Evolutionary conservation across 148 eudicot genomes (phyloP).

Genomic region (Tetragonia tetragonoides): DNA sequence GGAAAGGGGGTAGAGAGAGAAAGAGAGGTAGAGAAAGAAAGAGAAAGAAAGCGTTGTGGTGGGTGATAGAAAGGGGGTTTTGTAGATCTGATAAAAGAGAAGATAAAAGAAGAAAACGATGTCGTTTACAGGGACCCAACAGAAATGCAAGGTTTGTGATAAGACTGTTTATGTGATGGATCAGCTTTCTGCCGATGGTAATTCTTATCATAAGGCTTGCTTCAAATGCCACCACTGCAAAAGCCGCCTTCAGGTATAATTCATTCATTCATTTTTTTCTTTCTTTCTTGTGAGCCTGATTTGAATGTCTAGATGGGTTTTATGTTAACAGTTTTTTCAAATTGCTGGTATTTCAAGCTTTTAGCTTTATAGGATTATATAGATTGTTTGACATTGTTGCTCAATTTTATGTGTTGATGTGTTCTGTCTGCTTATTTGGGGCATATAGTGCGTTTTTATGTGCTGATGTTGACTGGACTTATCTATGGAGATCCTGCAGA

Average conservation of each 20-base stretch:
- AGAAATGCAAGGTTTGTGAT: slow-evolving; percentile 88
- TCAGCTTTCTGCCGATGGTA: slow-evolving; percentile 75
- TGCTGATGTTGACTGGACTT: not conserved
- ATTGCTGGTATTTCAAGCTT: not conserved
- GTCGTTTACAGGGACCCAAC: slow-evolving; percentile 78
- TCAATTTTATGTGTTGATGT: not conserved
- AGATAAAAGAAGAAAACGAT: slow-evolving; percentile 31
- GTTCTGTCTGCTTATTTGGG: not conserved
- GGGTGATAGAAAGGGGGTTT: slow-evolving; percentile 2
- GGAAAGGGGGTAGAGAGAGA: slow-evolving; percentile 16
- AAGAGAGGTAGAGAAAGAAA: not conserved
- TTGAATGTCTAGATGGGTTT: not conserved
- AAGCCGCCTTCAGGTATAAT: slow-evolving; percentile 62
- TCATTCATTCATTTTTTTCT: not conserved
- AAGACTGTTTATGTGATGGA: slow-evolving; percentile 88
- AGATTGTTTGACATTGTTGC: not conserved
- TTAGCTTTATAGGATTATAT: not conserved
- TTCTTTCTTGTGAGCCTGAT: not conserved
- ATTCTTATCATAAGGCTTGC: slow-evolving; percentile 73
- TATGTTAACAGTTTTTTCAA: not conserved
- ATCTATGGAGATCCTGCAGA: not conserved
- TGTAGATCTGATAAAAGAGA: slow-evolving; percentile 18
- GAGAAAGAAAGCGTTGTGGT: slow-evolving; percentile 4
- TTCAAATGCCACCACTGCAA: slow-evolving; percentile 89
- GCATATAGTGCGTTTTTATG: not conserved